These are phyloP conservation scores for Solanum piurae DNA, from an alignment of 257 asterid genomes.

Conservation along the genomic window DNA sequence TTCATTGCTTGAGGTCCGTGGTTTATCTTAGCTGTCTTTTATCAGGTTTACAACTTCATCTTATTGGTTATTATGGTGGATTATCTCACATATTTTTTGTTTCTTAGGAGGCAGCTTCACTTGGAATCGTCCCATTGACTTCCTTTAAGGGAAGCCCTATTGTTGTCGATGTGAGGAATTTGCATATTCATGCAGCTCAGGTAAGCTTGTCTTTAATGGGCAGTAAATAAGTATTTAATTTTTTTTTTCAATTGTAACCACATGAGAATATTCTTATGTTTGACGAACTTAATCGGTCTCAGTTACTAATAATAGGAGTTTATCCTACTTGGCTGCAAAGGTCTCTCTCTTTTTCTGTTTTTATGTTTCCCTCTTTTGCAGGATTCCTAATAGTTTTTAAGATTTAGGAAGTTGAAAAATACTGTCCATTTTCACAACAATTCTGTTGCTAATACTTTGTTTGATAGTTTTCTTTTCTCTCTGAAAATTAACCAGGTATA, in stretches of 20 bases:
- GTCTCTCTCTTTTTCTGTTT: not conserved
- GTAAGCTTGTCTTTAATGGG: slow-evolving; percentile 31
- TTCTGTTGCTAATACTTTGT: not conserved
- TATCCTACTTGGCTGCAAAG: not conserved
- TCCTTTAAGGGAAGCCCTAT: slow-evolving; percentile 62
- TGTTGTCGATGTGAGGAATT: slow-evolving; percentile 53
- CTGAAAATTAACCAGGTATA: slow-evolving; percentile 56
- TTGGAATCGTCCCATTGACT: slow-evolving; percentile 57
- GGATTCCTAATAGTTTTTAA: not conserved
- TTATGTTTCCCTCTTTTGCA: not conserved
- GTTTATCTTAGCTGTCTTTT: not conserved
- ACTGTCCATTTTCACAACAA: not conserved
- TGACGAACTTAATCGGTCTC: not conserved
- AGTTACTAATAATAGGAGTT: not conserved
- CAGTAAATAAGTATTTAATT: not conserved
- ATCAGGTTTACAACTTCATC: slow-evolving; percentile 6
- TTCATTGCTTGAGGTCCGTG: slow-evolving; percentile 77
- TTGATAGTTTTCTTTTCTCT: slow-evolving; percentile 1
- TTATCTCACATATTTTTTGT: slow-evolving; percentile 6
- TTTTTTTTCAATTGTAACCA: not conserved
- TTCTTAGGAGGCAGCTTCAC: slow-evolving; percentile 85
- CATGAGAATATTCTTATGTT: not conserved
- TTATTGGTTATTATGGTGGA: slow-evolving; percentile 1
- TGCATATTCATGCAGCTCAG: slow-evolving; percentile 61
- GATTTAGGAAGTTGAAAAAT: not conserved